phyloP scores from a whole-genome alignment of 331 rosid genomes.

The Phaseolus coccineus region DNA sequence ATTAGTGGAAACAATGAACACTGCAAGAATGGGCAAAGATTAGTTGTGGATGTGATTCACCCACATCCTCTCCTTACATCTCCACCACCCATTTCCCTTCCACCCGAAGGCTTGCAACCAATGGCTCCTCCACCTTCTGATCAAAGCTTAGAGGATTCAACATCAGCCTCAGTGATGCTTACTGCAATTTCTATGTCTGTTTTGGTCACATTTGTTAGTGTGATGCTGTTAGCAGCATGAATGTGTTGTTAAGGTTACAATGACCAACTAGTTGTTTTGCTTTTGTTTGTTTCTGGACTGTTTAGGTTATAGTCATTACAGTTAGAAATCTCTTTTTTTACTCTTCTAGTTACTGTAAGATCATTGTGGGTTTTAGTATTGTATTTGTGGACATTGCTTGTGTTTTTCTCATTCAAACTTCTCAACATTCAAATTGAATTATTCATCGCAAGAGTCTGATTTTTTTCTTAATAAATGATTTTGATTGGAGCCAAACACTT shows the following conservation, averaged over 20 bases:
- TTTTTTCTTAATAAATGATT: neutral
- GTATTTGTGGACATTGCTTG: conserved; percentile 15
- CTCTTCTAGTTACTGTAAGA: neutral
- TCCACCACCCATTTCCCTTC: conserved; percentile 50
- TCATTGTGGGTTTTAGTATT: conserved; percentile 19
- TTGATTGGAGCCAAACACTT: neutral
- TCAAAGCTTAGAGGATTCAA: neutral
- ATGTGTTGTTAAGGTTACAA: neutral
- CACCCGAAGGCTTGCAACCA: conserved; percentile 47
- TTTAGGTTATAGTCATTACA: conserved; percentile 34
- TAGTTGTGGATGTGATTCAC: conserved; percentile 75
- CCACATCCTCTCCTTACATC: conserved; percentile 46
- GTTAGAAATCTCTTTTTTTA: neutral
- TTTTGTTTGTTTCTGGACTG: conserved; percentile 27
- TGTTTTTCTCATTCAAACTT: neutral
- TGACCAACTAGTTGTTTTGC: conserved; percentile 17
- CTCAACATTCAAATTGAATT: conserved; percentile 13
- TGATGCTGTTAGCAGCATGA: conserved; percentile 32
- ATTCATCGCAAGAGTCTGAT: neutral
- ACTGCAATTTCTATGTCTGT: conserved; percentile 18
- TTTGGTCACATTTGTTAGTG: conserved; percentile 20
- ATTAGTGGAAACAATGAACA: conserved; percentile 69
- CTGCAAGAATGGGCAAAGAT: conserved; percentile 70
- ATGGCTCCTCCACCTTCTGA: conserved; percentile 43
- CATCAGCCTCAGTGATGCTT: conserved; percentile 3